A percentile compares a stretch with the other conserved stretches of the same genome.
Evolutionary conservation across 129 eudicot genomes (phyloP).

Genomic region (Lactuca saligna): DNA sequence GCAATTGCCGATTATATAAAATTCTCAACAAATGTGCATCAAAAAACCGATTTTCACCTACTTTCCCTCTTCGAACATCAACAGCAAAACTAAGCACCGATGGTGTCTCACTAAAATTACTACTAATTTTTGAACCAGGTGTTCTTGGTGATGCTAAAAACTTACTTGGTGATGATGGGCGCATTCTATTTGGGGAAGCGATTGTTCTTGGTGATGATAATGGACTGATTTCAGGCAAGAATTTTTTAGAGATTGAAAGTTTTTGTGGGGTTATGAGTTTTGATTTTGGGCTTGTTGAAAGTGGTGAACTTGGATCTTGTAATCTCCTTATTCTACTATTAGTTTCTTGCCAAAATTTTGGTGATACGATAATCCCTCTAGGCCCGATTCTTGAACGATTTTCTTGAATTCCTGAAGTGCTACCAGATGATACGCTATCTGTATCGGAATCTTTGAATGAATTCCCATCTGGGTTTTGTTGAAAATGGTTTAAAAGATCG

Average conservation of each 20-base stretch:
- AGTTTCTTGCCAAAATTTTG: constrained; percentile 90
- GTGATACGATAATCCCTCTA: constrained; percentile 59
- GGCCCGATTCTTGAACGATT: constrained; percentile 39
- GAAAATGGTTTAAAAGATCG: constrained; percentile 32
- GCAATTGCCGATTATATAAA: constrained; percentile 72
- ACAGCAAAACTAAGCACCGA: constrained; percentile 92
- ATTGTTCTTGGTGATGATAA: constrained; percentile 57
- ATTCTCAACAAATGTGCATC: constrained; percentile 90
- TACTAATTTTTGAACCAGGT: constrained; percentile 33
- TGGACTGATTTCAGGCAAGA: constrained; percentile 35
- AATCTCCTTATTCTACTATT: constrained; percentile 78
- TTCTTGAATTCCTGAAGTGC: constrained; percentile 72
- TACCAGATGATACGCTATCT: constrained; percentile 86
- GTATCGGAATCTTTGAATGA: constrained; percentile 68
- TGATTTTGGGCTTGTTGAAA: constrained; percentile 57
- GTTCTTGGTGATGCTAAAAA: constrained; percentile 42
- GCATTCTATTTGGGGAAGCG: constrained; percentile 68
- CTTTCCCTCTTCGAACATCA: constrained; percentile 89
- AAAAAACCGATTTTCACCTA: constrained; percentile 72
- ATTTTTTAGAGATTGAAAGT: constrained; percentile 39
- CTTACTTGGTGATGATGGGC: constrained; percentile 83
- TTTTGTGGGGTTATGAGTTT: constrained; percentile 58
- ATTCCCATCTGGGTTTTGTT: constrained; percentile 38
- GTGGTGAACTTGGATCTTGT: constrained; percentile 70
- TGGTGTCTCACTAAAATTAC: constrained; percentile 59